Evolutionary conservation across 441 rosid genomes (phyloP).

Genomic region (Gossypium davidsonii): DNA sequence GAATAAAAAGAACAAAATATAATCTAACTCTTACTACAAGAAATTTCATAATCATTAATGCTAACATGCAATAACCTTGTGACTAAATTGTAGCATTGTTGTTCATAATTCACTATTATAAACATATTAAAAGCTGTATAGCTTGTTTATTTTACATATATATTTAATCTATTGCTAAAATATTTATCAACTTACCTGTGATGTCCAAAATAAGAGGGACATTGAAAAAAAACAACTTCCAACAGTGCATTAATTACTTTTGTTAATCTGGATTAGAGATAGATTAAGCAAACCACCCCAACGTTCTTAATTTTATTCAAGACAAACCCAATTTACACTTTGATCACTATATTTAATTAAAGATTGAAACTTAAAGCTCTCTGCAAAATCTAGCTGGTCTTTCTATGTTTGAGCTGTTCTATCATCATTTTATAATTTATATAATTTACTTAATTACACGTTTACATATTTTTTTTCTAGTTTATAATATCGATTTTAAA

Average conservation of each 20-base stretch:
- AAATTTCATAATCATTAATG: too few relatives aligned
- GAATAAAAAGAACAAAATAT: too few relatives aligned
- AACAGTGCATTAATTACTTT: neutral
- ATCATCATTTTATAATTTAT: neutral
- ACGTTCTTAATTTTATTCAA: neutral
- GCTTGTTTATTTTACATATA: too few relatives aligned
- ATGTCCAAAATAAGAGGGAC: constrained; percentile 5
- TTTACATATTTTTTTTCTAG: neutral
- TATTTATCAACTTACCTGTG: neutral
- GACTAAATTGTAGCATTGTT: neutral
- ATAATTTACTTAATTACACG: neutral
- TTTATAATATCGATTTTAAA: neutral
- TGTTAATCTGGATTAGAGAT: neutral
- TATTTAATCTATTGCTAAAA: neutral
- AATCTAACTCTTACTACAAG: too few relatives aligned
- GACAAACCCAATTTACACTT: too few relatives aligned
- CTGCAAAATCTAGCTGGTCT: constrained; percentile 2
- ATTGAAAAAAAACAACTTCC: neutral
- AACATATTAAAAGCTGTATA: too few relatives aligned
- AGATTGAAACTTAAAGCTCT: neutral
- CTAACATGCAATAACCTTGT: too few relatives aligned
- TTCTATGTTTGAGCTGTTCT: neutral
- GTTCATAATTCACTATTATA: too few relatives aligned
- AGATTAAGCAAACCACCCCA: neutral
- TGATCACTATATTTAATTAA: neutral